A percentile compares a stretch with the other conserved stretches of the same genome.
phyloP scores from a whole-genome alignment of 2,329 filamentous ascomycete species.

The Bipolaris victoriae region DNA sequence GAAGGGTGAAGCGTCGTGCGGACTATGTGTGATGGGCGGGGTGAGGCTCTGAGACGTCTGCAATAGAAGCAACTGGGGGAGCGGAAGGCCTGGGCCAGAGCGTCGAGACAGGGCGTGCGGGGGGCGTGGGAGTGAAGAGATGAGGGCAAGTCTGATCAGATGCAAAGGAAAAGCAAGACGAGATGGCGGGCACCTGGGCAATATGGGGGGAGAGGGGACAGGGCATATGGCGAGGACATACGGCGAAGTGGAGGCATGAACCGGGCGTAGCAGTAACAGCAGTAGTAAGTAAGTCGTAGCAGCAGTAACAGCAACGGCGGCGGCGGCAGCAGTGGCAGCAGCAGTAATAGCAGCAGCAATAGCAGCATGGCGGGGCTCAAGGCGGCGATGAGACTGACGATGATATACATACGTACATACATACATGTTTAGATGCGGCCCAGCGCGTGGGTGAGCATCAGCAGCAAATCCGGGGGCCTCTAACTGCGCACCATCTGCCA shows the following conservation, averaged over 20 bases:
- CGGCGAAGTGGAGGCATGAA: constrained; percentile 11
- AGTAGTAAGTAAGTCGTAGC: background rate
- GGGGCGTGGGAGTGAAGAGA: constrained; percentile 31
- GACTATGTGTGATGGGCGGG: constrained; percentile 33
- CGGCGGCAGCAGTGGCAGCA: constrained; percentile 2
- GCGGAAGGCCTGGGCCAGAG: constrained; percentile 43
- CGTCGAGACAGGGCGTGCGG: constrained; percentile 45
- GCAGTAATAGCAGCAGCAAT: constrained; percentile 5
- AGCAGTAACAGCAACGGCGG: background rate
- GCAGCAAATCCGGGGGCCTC: constrained; percentile 17
- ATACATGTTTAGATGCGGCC: constrained; percentile 6
- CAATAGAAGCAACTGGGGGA: constrained; percentile 40
- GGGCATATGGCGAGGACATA: constrained; percentile 4
- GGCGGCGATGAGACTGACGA: constrained; percentile 33
- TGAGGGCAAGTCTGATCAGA: constrained; percentile 24
- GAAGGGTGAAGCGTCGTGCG: constrained; percentile 23
- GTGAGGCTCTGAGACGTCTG: constrained; percentile 39
- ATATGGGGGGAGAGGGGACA: constrained; percentile 15
- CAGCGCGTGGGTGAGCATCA: constrained; percentile 33
- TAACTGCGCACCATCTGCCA: constrained; percentile 1
- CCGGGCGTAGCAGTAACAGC: constrained; percentile 15
- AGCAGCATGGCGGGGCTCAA: constrained; percentile 16
- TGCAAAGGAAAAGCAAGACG: constrained; percentile 31
- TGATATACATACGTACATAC: constrained; percentile 29
- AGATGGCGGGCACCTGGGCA: constrained; percentile 16